phyloP scores from a whole-genome alignment of 257 asterid species.

The Ballota nigra region DNA sequence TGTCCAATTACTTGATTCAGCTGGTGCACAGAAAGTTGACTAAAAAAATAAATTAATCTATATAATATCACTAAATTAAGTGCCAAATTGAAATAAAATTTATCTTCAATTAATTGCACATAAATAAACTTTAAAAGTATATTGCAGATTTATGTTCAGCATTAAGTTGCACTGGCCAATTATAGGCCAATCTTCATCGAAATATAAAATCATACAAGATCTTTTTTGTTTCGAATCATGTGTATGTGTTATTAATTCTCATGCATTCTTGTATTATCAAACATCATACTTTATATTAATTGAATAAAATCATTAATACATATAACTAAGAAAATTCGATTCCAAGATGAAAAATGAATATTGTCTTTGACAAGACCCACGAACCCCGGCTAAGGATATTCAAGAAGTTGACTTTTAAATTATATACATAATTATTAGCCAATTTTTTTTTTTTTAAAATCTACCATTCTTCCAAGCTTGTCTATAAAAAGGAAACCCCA shows the following conservation, averaged over 20 bases:
- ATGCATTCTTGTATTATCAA: not conserved
- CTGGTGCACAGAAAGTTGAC: no score
- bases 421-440: not conserved
- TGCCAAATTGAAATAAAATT: no score
- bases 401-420: conserved; percentile 17
- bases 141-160: no score
- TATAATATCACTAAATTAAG: no score
- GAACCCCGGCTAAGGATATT: conserved; percentile 11
- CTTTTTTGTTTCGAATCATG: not conserved
- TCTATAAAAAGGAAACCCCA: conserved; percentile 21
- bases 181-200: not conserved
- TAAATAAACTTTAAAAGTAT: no score
- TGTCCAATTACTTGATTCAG: no score
- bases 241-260: not conserved
- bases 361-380: conserved; percentile 25
- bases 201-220: not conserved
- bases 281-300: not conserved
- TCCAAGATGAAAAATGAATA: not conserved
- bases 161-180: no score
- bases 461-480: not conserved
- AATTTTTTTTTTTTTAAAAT: not conserved
- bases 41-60: no score
- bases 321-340: not conserved
- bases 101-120: no score
- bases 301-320: not conserved